A percentile compares a stretch with the other conserved stretches of the same genome.
These are phyloP conservation scores for Poa annua DNA, from an alignment of 176 grass and related monocot species.

Conservation along the genomic window DNA sequence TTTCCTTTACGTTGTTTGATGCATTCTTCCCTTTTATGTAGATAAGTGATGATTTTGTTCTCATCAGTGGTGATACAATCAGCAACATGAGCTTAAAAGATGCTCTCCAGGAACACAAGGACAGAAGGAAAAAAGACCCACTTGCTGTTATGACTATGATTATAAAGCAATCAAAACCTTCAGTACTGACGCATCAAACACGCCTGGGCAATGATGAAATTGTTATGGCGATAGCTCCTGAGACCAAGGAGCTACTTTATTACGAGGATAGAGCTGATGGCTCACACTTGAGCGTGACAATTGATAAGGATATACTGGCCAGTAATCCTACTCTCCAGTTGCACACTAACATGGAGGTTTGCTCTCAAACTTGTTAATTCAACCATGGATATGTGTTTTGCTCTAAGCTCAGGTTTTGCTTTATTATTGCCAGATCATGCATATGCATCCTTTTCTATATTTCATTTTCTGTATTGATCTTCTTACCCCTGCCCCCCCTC, in stretches of 20 bases:
- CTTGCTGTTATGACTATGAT: constrained; percentile 98
- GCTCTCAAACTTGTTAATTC: constrained; percentile 32
- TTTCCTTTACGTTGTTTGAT: constrained; percentile 35
- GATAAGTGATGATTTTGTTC: constrained; percentile 95
- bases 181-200: constrained; percentile 66
- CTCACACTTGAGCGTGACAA: constrained; percentile 51
- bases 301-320: constrained; percentile 80
- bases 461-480: neutral
- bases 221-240: constrained; percentile 78
- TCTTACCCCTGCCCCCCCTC: neutral
- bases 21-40: constrained; percentile 45
- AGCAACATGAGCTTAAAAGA: constrained; percentile 88
- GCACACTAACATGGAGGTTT: constrained; percentile 91
- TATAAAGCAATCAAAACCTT: constrained; percentile 83
- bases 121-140: constrained; percentile 84
- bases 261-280: constrained; percentile 81
- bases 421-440: constrained; percentile 6
- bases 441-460: neutral
- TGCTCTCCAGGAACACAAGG: constrained; percentile 83
- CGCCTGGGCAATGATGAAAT: constrained; percentile 88
- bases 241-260: constrained; percentile 81
- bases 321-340: constrained; percentile 75
- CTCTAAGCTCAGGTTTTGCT: constrained; percentile 8
- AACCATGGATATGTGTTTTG: neutral
- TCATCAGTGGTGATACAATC: constrained; percentile 92